Evolutionary conservation across 805 yeast genomes (phyloP).

Genomic region (Debaryomyces hansenii): DNA sequence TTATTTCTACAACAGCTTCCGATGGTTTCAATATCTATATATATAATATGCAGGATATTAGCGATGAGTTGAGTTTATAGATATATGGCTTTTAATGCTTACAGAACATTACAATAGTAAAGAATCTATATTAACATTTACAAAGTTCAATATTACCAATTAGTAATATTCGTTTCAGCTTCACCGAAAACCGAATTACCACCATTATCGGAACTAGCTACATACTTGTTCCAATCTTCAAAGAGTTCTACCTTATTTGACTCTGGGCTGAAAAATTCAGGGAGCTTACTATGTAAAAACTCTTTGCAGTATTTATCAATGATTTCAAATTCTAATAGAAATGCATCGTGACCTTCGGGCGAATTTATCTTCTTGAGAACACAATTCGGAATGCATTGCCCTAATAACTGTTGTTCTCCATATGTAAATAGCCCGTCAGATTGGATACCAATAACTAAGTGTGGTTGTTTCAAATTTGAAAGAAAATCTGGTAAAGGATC

Average conservation of each 20-base stretch:
- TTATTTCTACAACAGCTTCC: no score
- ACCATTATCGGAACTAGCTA: slow-evolving; percentile 40
- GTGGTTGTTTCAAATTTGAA: slow-evolving; percentile 64
- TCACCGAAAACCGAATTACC: slow-evolving; percentile 83
- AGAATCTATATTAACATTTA: neutral
- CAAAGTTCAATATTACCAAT: slow-evolving; percentile 61
- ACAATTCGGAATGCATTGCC: slow-evolving; percentile 70
- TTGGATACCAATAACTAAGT: slow-evolving; percentile 81
- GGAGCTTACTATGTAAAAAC: slow-evolving; percentile 59
- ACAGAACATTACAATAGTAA: no score
- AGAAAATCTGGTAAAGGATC: slow-evolving; percentile 54
- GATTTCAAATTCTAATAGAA: slow-evolving; percentile 80
- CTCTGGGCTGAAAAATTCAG: slow-evolving; percentile 52
- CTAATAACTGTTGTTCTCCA: slow-evolving; percentile 85
- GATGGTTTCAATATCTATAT: no score
- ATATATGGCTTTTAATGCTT: no score
- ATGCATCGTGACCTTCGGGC: slow-evolving; percentile 98
- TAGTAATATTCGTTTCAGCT: slow-evolving; percentile 84
- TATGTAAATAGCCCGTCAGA: slow-evolving; percentile 93
- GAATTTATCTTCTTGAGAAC: slow-evolving; percentile 72
- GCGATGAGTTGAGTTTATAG: no score
- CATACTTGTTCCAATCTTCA: slow-evolving; percentile 41
- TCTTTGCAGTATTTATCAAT: slow-evolving; percentile 70
- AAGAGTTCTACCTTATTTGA: slow-evolving; percentile 44
- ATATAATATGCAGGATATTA: no score